phyloP scores from a whole-genome alignment of 768 basidiomycete species.

The Psilocybe cyanescens region DNA sequence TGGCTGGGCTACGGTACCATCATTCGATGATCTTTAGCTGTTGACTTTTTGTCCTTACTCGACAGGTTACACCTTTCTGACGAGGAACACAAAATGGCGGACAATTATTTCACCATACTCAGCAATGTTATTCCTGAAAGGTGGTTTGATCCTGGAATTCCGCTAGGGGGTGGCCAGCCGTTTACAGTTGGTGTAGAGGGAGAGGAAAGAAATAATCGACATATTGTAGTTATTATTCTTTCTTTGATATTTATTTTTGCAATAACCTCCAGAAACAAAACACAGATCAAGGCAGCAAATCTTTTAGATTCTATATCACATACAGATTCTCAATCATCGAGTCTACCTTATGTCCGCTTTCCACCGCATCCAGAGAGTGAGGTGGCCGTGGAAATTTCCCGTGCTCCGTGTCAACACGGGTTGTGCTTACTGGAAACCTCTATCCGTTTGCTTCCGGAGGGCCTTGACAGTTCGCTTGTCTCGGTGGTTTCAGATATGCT shows the following conservation, averaged over 20 bases:
- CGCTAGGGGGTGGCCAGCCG: conserved; percentile 59
- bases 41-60: conserved; percentile 54
- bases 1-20: conserved; percentile 73
- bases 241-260: conserved; percentile 6
- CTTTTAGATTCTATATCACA: conserved; percentile 42
- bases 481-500: conserved; percentile 43
- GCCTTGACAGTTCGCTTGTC: conserved; percentile 21
- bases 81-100: conserved; percentile 65
- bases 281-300: conserved; percentile 47
- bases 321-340: background rate
- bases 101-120: conserved; percentile 70
- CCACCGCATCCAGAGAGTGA: conserved; percentile 11
- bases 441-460: conserved; percentile 45
- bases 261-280: background rate
- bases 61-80: conserved; percentile 43
- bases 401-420: conserved; percentile 46
- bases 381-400: conserved; percentile 16
- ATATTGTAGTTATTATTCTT: conserved; percentile 46
- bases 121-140: conserved; percentile 57
- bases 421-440: conserved; percentile 57
- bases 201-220: conserved; percentile 55
- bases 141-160: conserved; percentile 69
- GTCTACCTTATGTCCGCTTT: conserved; percentile 30
- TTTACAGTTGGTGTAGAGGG: conserved; percentile 68
- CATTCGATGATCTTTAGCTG: conserved; percentile 44